Evolutionary conservation across 1,139 yeast species (phyloP).

Genomic region (Chernovozyma sophiae-reginae): DNA sequence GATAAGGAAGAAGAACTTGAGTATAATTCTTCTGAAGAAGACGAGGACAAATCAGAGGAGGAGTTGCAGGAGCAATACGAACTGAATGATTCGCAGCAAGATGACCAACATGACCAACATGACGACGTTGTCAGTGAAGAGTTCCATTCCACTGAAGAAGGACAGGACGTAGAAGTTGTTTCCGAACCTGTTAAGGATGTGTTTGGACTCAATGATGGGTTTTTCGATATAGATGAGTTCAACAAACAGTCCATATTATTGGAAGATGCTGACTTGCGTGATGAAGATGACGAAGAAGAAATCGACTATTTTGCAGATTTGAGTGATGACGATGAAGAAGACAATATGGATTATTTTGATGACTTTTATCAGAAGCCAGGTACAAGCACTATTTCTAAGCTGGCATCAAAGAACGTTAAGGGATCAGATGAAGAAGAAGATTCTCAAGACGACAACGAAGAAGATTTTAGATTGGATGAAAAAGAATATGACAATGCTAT

Average conservation of each 20-base stretch:
- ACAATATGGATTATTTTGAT: slow-evolving; percentile 56
- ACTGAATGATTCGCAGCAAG: slow-evolving; percentile 11
- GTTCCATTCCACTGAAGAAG: slow-evolving; percentile 5
- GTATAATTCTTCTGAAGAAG: neutral
- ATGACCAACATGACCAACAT: slow-evolving; percentile 14
- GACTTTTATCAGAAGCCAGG: slow-evolving; percentile 65
- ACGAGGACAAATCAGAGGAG: neutral
- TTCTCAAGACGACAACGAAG: slow-evolving; percentile 34
- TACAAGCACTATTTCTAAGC: too few relatives aligned
- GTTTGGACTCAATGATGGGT: slow-evolving; percentile 75
- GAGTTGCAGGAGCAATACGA: neutral
- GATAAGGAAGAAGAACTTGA: slow-evolving; percentile 4
- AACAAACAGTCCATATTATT: slow-evolving; percentile 74
- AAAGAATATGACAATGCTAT: slow-evolving; percentile 55
- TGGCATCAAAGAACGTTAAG: neutral
- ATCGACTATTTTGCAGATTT: slow-evolving; percentile 59
- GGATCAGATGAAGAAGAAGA: slow-evolving; percentile 25
- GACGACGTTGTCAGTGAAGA: slow-evolving; percentile 8
- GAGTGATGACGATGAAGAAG: slow-evolving; percentile 53
- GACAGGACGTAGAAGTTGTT: slow-evolving; percentile 16
- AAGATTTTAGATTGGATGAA: slow-evolving; percentile 30
- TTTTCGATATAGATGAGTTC: slow-evolving; percentile 82
- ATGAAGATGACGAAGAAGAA: slow-evolving; percentile 49
- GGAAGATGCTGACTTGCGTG: slow-evolving; percentile 50
- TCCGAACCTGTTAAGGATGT: slow-evolving; percentile 36